Conservation (phyloP, 148 eudicot species). For the Rhododendron griersonianum region DNA sequence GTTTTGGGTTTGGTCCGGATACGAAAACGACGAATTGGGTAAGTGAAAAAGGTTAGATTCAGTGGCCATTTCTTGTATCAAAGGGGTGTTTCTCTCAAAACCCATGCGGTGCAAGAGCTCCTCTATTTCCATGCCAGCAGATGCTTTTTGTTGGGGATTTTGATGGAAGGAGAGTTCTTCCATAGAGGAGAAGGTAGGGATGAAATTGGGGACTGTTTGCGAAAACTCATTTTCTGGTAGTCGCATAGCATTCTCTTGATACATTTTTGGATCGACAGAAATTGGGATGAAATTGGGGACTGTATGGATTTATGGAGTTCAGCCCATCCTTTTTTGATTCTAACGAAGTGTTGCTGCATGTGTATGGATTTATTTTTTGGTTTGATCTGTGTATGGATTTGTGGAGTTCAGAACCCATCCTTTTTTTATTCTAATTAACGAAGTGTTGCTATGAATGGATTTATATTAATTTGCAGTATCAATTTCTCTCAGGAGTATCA, state of each 20-base stretch:
- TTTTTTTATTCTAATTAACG: no score
- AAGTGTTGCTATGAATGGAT: no score
- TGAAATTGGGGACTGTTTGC: conserved; percentile 19
- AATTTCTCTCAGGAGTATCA: no score
- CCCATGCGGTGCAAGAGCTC: conserved; percentile 16
- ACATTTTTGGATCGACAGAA: conserved; percentile 25
- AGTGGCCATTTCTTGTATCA: conserved; percentile 20
- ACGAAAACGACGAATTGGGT: conserved; percentile 28
- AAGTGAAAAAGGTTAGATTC: conserved; percentile 21
- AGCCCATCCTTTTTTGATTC: no score
- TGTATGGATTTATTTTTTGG: no score
- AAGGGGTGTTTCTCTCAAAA: conserved; percentile 16
- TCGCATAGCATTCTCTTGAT: conserved; percentile 29
- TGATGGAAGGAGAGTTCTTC: conserved; percentile 24
- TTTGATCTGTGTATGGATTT: no score
- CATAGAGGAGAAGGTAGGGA: conserved; percentile 22
- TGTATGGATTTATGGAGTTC: no score
- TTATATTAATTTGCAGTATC: no score
- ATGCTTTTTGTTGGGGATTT: conserved; percentile 11
- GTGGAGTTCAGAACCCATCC: no score
- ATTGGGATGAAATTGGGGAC: no score
- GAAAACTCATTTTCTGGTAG: conserved; percentile 35
- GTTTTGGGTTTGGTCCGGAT: conserved; percentile 3
- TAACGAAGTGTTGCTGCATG: no score
- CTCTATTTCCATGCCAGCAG: conserved; percentile 13